These are phyloP conservation scores for Entamoeba moshkovskii DNA, from an alignment of 208 protist species.

Conservation along the genomic window DNA sequence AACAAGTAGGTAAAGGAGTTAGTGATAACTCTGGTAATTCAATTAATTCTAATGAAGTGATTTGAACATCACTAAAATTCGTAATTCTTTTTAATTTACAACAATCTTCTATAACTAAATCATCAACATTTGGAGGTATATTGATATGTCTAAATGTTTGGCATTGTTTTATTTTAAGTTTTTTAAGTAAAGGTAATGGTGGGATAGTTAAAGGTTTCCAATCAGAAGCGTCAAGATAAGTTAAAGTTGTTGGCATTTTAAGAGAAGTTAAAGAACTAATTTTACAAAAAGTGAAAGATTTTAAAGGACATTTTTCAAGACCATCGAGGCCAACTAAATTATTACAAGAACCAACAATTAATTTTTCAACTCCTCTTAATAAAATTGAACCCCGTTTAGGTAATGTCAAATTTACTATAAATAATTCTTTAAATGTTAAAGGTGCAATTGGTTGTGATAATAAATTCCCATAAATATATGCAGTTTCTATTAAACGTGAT, in stretches of 20 bases:
- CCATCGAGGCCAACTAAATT: neutral
- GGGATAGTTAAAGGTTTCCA: neutral
- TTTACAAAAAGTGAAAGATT: neutral
- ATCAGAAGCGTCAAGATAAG: neutral
- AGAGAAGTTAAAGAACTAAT: neutral
- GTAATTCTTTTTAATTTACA: neutral
- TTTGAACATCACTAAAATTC: neutral
- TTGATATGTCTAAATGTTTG: neutral
- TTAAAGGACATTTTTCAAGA: neutral
- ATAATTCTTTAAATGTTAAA: neutral
- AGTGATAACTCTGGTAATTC: neutral
- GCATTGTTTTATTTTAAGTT: neutral
- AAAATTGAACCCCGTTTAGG: neutral
- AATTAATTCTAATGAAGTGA: neutral
- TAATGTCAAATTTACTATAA: neutral
- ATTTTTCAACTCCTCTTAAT: neutral
- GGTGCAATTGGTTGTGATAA: neutral
- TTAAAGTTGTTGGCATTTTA: neutral
- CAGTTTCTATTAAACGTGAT: neutral
- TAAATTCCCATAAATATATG: neutral
- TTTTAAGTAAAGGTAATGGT: neutral
- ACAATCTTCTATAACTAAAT: neutral
- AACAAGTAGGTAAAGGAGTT: neutral
- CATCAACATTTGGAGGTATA: neutral
- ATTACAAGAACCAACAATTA: neutral